Percentiles rank a stretch among this genome's conserved stretches.
phyloP scores from a whole-genome alignment of 2,329 filamentous ascomycete genomes.

The Hymenoscyphus fraxineus region DNA sequence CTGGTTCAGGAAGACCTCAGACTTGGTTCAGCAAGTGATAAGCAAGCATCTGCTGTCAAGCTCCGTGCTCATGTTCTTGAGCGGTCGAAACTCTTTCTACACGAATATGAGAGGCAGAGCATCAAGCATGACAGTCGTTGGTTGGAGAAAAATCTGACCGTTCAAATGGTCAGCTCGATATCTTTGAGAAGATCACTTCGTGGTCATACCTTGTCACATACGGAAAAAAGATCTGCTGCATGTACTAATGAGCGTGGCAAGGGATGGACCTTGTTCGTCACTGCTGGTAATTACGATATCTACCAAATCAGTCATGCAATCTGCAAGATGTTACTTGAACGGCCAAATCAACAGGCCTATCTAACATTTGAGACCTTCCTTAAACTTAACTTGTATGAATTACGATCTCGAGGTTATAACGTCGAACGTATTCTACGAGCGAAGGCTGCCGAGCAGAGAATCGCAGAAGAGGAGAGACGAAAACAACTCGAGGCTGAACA shows the following conservation, averaged over 20 bases:
- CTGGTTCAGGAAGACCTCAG: slow-evolving; percentile 75
- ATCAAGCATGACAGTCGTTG: slow-evolving; percentile 85
- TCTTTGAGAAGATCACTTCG: slow-evolving; percentile 72
- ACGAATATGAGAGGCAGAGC: slow-evolving; percentile 67
- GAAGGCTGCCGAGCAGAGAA: slow-evolving; percentile 80
- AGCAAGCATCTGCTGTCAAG: slow-evolving; percentile 65
- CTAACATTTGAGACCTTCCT: slow-evolving; percentile 89
- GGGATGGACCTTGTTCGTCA: slow-evolving; percentile 71
- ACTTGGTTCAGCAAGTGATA: slow-evolving; percentile 55
- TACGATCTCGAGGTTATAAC: slow-evolving; percentile 89
- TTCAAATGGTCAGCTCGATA: slow-evolving; percentile 75
- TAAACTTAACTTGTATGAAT: slow-evolving; percentile 74
- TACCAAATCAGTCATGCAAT: slow-evolving; percentile 91
- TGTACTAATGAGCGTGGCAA: slow-evolving; percentile 50
- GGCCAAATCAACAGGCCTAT: slow-evolving; percentile 83
- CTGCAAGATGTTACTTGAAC: slow-evolving; percentile 72
- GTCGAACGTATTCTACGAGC: slow-evolving; percentile 88
- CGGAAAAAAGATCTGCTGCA: slow-evolving; percentile 74
- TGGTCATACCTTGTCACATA: slow-evolving; percentile 65
- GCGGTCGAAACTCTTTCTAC: slow-evolving; percentile 82
- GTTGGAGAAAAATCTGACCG: slow-evolving; percentile 79
- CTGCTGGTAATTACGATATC: slow-evolving; percentile 64
- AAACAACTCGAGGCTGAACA: slow-evolving; percentile 71
- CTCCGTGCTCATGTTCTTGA: slow-evolving; percentile 82
- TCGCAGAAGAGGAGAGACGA: slow-evolving; percentile 78